Conservation (phyloP, 73 alveolate species). For the Tetrahymena borealis region DNA sequence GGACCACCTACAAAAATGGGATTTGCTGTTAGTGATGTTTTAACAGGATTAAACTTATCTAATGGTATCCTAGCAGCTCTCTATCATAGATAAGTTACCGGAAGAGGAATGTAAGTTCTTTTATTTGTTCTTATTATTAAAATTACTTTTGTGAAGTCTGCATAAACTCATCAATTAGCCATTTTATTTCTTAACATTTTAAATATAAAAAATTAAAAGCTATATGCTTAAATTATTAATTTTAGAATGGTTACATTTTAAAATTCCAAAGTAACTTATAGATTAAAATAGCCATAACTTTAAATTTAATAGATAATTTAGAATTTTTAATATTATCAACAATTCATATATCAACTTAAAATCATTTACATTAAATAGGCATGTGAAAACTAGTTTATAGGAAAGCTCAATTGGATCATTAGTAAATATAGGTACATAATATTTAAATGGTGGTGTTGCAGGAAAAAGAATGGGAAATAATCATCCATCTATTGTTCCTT, state of each 20-base stretch:
- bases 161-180: neutral
- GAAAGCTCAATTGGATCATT: slow-evolving; percentile 52
- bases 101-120: slow-evolving; percentile 44
- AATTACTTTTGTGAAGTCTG: neutral
- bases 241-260: no score
- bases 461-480: slow-evolving; percentile 61
- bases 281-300: no score
- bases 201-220: no score
- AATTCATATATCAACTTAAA: no score
- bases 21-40: slow-evolving; percentile 64
- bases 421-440: slow-evolving; percentile 55
- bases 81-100: slow-evolving; percentile 50
- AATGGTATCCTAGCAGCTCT: slow-evolving; percentile 62
- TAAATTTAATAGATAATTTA: no score
- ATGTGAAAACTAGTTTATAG: slow-evolving; percentile 47
- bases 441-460: slow-evolving; percentile 51
- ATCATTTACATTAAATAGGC: neutral
- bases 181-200: no score
- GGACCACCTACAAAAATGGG: slow-evolving; percentile 76
- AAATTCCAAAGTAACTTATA: no score
- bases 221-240: no score
- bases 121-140: neutral
- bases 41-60: slow-evolving; percentile 56
- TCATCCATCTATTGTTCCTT: slow-evolving; percentile 71
- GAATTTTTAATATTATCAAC: no score